Evolutionary conservation across 2,329 filamentous ascomycete species (phyloP).

Genomic region (Verticillium zaregamsianum): DNA sequence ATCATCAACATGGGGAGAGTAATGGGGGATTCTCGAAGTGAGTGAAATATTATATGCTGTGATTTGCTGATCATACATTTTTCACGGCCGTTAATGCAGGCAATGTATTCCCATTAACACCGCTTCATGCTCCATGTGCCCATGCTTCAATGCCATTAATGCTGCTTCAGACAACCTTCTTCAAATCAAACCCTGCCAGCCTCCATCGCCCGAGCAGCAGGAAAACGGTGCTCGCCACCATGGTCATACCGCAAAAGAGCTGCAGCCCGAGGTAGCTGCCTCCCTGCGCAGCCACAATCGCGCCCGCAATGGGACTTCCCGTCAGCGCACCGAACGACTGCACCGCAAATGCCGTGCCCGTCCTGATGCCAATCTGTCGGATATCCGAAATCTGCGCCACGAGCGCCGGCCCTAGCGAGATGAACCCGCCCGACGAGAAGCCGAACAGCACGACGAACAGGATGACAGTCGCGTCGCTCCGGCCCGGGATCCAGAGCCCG

Average conservation of each 20-base stretch:
- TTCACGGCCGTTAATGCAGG: background rate
- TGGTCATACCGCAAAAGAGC: conserved; percentile 58
- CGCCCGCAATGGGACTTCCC: conserved; percentile 38
- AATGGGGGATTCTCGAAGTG: background rate
- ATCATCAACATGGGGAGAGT: no score
- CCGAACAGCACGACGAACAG: conserved; percentile 40
- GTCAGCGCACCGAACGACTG: conserved; percentile 44
- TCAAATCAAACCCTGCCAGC: background rate
- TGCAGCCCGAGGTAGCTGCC: conserved; percentile 57
- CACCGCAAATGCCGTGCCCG: conserved; percentile 28
- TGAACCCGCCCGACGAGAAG: conserved; percentile 39
- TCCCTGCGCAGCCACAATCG: conserved; percentile 28
- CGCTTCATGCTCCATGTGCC: background rate
- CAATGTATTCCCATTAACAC: background rate
- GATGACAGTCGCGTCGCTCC: conserved; percentile 28
- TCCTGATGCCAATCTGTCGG: conserved; percentile 26
- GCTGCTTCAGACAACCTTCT: background rate
- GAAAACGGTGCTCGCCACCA: conserved; percentile 19
- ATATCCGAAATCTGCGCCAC: conserved; percentile 32
- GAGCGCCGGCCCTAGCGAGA: conserved; percentile 36
- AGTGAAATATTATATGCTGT: background rate
- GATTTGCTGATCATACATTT: background rate
- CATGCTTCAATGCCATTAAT: background rate
- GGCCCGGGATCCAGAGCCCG: conserved; percentile 32
- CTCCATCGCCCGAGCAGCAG: background rate